Percentiles rank a stretch among this genome's conserved stretches.
Evolutionary conservation across 2,329 filamentous ascomycete species (phyloP).

Genomic region (Aureobasidium subglaciale): DNA sequence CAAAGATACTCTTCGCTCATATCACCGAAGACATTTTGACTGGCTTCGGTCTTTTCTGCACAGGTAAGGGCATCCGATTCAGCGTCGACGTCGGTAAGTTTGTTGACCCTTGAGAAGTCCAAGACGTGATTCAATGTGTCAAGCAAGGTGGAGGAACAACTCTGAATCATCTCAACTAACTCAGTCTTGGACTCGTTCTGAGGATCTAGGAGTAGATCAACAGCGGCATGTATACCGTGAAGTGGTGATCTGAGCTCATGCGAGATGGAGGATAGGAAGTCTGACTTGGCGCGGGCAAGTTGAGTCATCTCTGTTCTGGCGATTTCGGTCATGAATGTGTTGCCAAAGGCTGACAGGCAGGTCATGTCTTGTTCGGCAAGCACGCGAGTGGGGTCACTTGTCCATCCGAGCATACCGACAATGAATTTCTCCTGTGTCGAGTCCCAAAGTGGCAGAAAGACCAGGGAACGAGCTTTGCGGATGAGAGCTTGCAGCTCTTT

Average conservation of each 20-base stretch:
- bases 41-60: not conserved
- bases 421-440: slow-evolving; percentile 36
- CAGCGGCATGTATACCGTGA: slow-evolving; percentile 23
- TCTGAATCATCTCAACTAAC: slow-evolving; percentile 39
- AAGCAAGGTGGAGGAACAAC: slow-evolving; percentile 39
- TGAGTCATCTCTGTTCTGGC: slow-evolving; percentile 42
- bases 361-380: slow-evolving; percentile 18
- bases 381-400: slow-evolving; percentile 34
- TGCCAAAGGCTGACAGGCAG: slow-evolving; percentile 39
- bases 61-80: not conserved
- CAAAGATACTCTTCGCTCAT: not conserved
- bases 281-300: slow-evolving; percentile 31
- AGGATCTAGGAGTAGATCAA: slow-evolving; percentile 39
- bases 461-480: slow-evolving; percentile 28
- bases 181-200: slow-evolving; percentile 29
- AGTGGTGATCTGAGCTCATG: slow-evolving; percentile 31
- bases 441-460: slow-evolving; percentile 46
- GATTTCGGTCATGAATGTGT: slow-evolving; percentile 52
- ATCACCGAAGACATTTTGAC: not conserved
- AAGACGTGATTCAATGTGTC: slow-evolving; percentile 30
- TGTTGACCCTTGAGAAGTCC: slow-evolving; percentile 18
- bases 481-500: not conserved
- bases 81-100: slow-evolving; percentile 1
- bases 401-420: slow-evolving; percentile 35
- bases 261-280: slow-evolving; percentile 35